Evolutionary conservation across 805 yeast species (phyloP), one percentile per base, ranked within the genome.

Genomic region (Wickerhamiella azyma): DNA sequence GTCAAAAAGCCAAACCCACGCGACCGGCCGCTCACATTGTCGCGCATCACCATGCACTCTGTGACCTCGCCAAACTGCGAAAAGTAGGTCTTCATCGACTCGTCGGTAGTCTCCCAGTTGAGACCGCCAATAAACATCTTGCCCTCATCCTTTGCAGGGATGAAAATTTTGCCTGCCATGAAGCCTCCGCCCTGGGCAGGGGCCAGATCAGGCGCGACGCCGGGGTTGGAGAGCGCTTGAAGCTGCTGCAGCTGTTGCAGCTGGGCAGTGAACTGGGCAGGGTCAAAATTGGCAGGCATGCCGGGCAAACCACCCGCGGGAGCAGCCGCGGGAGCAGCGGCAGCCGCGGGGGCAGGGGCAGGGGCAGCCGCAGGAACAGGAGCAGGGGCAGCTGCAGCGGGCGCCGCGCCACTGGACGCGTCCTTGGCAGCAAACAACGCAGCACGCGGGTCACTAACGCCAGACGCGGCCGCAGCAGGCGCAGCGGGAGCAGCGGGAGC

Each of bases 101-200:
- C 94, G 59, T 89, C 97, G 11, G 88, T 79, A 13, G 98, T 89
- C 60, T 89, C 96, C 97, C 97, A 89, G 59, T 89, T 92, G 56
- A 89, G 76, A 43, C 98, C 98, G 52, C 98, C 98, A 63, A 85
- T 76, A 59, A 86, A 86, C 94, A 86, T 83, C 61, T 86, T 86
- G 46, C 94, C 94, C 52, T 79, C 79, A 56, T 84, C 95, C 53
- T 78, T 75, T 21, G 67, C 66, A 14, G 67, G 67, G 30, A 52
- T 75, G 64, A 52, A 76, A 61, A 62, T 77, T 74, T 63, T 60
- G 17, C 66, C 66, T 11, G 66, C 61, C 43, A 52, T 54, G 49
- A 55, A 55, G 8, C 58, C 57, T 18, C 53, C 51, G 16, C 43
- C 46, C 26, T 38, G 46, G 9, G 46, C 49, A 5, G 52, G 52